Evolutionary conservation across 1,139 yeast genomes (phyloP).

Genomic region (Suhomyces panamericanus): DNA sequence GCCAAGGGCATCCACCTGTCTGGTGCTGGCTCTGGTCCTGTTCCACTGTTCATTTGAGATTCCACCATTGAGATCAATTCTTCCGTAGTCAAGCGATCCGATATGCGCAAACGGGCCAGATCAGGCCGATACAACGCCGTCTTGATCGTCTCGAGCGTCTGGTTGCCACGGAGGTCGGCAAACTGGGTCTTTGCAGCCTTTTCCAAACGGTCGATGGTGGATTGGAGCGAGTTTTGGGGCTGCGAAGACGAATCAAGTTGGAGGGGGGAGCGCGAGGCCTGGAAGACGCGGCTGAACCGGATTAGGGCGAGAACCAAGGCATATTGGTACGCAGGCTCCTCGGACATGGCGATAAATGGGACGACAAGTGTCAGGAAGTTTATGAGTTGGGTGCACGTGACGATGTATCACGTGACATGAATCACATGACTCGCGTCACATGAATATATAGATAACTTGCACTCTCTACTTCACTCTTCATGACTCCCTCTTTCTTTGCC

Average conservation of each 20-base stretch:
- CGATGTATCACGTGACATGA: background rate
- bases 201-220: conserved; percentile 1
- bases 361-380: background rate
- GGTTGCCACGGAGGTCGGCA: background rate
- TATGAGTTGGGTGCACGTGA: background rate
- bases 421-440: background rate
- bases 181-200: conserved; percentile 4
- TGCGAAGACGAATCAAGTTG: background rate
- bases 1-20: background rate
- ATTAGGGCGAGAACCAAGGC: conserved; percentile 23
- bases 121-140: conserved; percentile 1
- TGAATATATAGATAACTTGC: background rate
- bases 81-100: background rate
- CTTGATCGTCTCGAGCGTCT: background rate
- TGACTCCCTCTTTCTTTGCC: conserved; percentile 1
- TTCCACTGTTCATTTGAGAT: background rate
- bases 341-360: conserved; percentile 1
- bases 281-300: background rate
- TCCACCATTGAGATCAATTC: conserved; percentile 2
- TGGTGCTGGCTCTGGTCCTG: background rate
- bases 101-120: background rate
- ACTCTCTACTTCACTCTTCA: background rate
- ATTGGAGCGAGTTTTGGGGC: background rate
- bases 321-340: conserved; percentile 16
- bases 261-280: background rate